Base-by-base conservation (phyloP, 2,329 filamentous ascomycete species). In the Phaeosphaeria sp. region DNA sequence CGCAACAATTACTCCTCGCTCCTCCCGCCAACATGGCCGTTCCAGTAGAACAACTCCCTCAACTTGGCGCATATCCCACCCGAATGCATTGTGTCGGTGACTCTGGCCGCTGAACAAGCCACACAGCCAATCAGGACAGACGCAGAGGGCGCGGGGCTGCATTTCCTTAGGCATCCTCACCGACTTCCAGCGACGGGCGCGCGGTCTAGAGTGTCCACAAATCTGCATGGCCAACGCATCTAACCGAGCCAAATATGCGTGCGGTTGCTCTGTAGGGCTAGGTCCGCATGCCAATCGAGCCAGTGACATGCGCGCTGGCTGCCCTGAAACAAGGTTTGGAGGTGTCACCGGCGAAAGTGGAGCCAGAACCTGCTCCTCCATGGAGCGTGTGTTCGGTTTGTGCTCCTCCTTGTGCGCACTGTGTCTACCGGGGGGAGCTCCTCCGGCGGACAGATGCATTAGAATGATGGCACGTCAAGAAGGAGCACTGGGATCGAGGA, bases 141-240 rank as follows among this genome's bases (percentile, higher is more conserved):
- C 24, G 47, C 44, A 56, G 13, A 8, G 44, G 24, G 24, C 45
- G 61, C 56, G 61, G 61, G 59, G 57, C 49, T 51, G 53, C 54
- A 54, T 57, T 66, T 65, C 52, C 56, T 64, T 59, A 50, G 52
- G 45, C 59, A 55, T 61, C 53, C 70, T 72, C 72, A 76, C 73
- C 73, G 73, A 74, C 73, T 72, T 57, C 56, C 55, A 56, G 52
- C 61, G 56, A 57, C 62, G 52, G 63, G 54, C 59, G 57, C 45
- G 58, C 62, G 57, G 51, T 65, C 55, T 66, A 49, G 60, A 64
- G 61, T 53, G 59, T 64, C 66, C 64, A 64, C 63, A 59, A 40
- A 48, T n/a, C 65, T 73, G 70, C 66, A 68, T 60, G 57, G 71
- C 72, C 73, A 76, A 67, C 73, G 67, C 73, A 75, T 69, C 64